Percentiles rank a stretch among this genome's conserved stretches.
Conservation (phyloP, 306 rosid genomes). For the Cucurbita argyrosperma region DNA sequence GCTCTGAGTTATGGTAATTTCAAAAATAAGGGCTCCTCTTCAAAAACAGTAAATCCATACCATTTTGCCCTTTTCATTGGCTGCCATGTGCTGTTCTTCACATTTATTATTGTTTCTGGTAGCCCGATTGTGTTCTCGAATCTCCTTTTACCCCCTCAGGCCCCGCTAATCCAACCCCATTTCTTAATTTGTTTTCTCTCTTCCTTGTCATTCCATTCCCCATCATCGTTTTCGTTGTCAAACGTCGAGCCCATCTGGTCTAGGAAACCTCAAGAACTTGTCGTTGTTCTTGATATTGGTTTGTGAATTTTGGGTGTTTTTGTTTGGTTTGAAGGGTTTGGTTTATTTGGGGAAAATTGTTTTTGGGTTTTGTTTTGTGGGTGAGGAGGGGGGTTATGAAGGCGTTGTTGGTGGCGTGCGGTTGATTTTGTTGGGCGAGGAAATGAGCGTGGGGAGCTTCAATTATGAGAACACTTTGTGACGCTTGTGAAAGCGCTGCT, state of each 20-base stretch:
- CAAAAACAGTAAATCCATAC: neutral
- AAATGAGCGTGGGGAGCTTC: conserved; percentile 52
- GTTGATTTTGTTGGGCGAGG: conserved; percentile 19
- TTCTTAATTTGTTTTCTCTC: neutral
- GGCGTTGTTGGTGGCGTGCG: neutral
- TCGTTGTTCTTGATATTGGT: neutral
- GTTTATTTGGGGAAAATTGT: neutral
- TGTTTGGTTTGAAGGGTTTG: neutral
- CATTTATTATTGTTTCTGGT: neutral
- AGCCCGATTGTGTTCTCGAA: neutral
- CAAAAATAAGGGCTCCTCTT: too few species aligned
- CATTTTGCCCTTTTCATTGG: neutral
- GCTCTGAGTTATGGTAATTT: too few species aligned
- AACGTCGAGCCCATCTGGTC: neutral
- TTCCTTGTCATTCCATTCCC: neutral
- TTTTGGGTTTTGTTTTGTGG: neutral
- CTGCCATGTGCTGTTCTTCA: neutral
- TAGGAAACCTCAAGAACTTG: neutral
- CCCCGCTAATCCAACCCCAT: conserved; percentile 2
- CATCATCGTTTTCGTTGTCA: neutral
- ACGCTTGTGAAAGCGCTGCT: conserved; percentile 93
- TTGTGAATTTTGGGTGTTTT: neutral
- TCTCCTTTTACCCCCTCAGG: neutral
- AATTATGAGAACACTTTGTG: conserved; percentile 97
- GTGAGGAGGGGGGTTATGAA: neutral